phyloP scores from a whole-genome alignment of 805 yeast species.

The Metschnikowia cerradonensis region DNA sequence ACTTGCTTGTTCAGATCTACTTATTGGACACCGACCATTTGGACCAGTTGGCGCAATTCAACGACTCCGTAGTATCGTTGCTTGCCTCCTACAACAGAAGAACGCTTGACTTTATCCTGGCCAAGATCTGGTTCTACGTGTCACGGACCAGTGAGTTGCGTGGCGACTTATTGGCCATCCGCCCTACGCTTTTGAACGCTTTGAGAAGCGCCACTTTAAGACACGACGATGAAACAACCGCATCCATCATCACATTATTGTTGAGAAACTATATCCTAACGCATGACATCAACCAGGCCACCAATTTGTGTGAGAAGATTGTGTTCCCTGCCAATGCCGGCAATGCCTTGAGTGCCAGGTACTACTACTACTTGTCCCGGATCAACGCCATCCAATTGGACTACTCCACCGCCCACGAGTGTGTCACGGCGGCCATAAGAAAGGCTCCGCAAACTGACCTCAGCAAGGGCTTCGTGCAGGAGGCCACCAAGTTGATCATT shows the following conservation, averaged over 20 bases:
- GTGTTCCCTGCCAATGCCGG: constrained; percentile 84
- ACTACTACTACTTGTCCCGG: constrained; percentile 85
- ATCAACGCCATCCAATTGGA: constrained; percentile 89
- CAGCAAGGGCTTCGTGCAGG: constrained; percentile 83
- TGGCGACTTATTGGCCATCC: constrained; percentile 49
- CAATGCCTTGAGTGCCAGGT: constrained; percentile 86
- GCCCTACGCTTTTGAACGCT: constrained; percentile 67
- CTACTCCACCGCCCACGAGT: constrained; percentile 86
- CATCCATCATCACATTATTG: constrained; percentile 78
- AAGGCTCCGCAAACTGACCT: constrained; percentile 89
- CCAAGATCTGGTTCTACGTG: constrained; percentile 90
- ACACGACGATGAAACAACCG: constrained; percentile 89
- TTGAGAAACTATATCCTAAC: constrained; percentile 73
- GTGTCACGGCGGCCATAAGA: constrained; percentile 89
- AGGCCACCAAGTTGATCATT: constrained; percentile 82
- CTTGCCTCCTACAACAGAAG: constrained; percentile 71
- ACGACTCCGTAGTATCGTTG: constrained; percentile 46
- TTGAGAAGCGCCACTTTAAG: constrained; percentile 86
- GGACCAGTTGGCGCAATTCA: constrained; percentile 49
- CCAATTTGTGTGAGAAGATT: constrained; percentile 82
- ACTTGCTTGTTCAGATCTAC: constrained; percentile 72
- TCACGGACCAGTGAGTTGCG: constrained; percentile 68
- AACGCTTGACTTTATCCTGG: constrained; percentile 77
- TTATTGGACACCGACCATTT: constrained; percentile 60
- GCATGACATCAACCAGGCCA: constrained; percentile 83